Evolutionary conservation across 2,329 filamentous ascomycete species (phyloP), one percentile per base, ranked within the genome.

Genomic region (Microsporum ferrugineum): DNA sequence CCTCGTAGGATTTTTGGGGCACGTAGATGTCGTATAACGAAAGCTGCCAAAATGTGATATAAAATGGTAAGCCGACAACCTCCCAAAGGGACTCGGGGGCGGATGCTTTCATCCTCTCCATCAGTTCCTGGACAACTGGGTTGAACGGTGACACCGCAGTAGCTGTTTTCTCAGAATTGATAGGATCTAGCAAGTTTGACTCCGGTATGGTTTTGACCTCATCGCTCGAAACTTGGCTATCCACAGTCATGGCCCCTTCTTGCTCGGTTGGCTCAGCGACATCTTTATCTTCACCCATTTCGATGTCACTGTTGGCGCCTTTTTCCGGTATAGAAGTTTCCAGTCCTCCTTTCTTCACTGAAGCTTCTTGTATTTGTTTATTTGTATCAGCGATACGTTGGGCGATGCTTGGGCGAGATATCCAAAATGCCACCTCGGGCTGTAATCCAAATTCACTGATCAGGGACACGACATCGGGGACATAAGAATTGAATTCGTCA

Each of bases 31-130:
- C 92, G 53, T 88, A 85, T 2, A 95, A 81, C 33, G 90, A 86
- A 10, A 96, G 79, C 58, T 91, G 87, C 94, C 94, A 99, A 75
- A 99, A 99, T 0, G 88, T 88, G 49, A 88, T 84, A 69, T 90
- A 96, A 71, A 96, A 92, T 34, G 88, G 85, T 0, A 90, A 80
- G 49, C 85, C 91, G 58, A 96, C 82, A 57, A 83, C 83, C 8
- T 83, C 78, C 80, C 87, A 90, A 3, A 85, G 82, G 5, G 84
- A 80, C 1, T 82, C 74, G 0, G 88, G 82, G 8, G 89, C 71
- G 0, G 82, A 77, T 4, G 78, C 76, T 62, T 83, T 82, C 17
- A 96, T 81, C 34, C 84, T 80, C 6, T 87, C 82, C 61, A 91
- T 86, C 17, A 96, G 77, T 3, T 86, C 84, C 64, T 88, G 84